phyloP scores from a whole-genome alignment of 2,329 filamentous ascomycete species.

The Delphinella strobiligena region DNA sequence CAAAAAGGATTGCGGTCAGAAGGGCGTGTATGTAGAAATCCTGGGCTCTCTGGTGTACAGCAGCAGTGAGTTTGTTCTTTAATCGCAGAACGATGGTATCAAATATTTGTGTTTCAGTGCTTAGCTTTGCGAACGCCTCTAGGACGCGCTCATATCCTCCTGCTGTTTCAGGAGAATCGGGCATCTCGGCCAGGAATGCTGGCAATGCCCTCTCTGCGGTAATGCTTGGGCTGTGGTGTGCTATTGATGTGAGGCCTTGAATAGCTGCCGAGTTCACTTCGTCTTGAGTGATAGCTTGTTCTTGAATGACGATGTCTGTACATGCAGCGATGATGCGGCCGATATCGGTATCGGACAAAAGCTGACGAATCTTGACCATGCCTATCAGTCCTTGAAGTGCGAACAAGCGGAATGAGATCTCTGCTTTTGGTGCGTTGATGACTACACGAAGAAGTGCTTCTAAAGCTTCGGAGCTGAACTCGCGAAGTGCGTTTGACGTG shows the following conservation, averaged over 20 bases:
- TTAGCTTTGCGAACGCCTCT: slow-evolving; percentile 53
- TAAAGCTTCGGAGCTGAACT: slow-evolving; percentile 29
- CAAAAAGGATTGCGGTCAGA: slow-evolving; percentile 49
- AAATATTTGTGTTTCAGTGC: slow-evolving; percentile 49
- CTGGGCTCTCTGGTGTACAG: slow-evolving; percentile 40
- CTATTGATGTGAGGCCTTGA: slow-evolving; percentile 46
- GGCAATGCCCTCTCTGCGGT: slow-evolving; percentile 55
- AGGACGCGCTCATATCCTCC: slow-evolving; percentile 44
- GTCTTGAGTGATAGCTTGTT: slow-evolving; percentile 43
- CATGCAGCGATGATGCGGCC: slow-evolving; percentile 46
- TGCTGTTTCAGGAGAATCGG: slow-evolving; percentile 35
- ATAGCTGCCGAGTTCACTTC: slow-evolving; percentile 49
- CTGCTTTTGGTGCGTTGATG: slow-evolving; percentile 30
- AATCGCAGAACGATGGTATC: slow-evolving; percentile 50
- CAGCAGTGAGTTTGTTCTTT: slow-evolving; percentile 49
- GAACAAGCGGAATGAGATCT: slow-evolving; percentile 37
- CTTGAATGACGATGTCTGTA: slow-evolving; percentile 48
- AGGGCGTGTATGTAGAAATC: slow-evolving; percentile 46
- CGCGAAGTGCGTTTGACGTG: slow-evolving; percentile 25
- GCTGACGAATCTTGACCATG: slow-evolving; percentile 27
- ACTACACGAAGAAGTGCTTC: slow-evolving; percentile 32
- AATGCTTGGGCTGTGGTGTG: slow-evolving; percentile 48
- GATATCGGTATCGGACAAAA: slow-evolving; percentile 30
- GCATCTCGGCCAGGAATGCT: slow-evolving; percentile 52
- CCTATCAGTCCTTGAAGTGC: slow-evolving; percentile 33